A percentile compares a stretch with the other conserved stretches of the same genome.
These are phyloP conservation scores for Wickerhamomyces rabaulensis DNA, from an alignment of 805 yeast genomes.

Conservation along the genomic window DNA sequence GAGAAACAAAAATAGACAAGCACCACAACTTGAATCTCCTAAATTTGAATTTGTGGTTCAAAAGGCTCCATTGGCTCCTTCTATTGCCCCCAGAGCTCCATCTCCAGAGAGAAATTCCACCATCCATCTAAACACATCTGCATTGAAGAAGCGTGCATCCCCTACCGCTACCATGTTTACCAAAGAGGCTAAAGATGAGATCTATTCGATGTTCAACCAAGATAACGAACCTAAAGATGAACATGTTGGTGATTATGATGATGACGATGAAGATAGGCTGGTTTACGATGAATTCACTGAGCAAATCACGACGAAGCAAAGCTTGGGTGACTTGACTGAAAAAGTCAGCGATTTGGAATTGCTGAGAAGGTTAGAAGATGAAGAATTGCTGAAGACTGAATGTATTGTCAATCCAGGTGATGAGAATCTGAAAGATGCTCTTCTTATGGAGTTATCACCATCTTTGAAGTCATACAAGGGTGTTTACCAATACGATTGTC, in stretches of 20 bases:
- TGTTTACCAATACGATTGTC: conserved; percentile 25
- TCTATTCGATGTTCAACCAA: conserved; percentile 68
- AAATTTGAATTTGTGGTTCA: conserved; percentile 8
- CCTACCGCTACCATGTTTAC: conserved; percentile 81
- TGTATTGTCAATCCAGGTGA: conserved; percentile 42
- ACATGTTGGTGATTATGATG: conserved; percentile 16
- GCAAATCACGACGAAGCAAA: conserved; percentile 24
- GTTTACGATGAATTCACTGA: conserved; percentile 29
- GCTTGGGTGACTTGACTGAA: conserved; percentile 33
- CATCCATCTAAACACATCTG: conserved; percentile 11
- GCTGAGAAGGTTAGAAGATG: background rate
- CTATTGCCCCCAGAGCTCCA: background rate
- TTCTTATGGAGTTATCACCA: conserved; percentile 35
- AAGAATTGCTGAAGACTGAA: conserved; percentile 4
- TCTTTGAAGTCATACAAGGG: conserved; percentile 30
- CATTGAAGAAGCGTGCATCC: conserved; percentile 39
- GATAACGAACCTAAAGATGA: conserved; percentile 35
- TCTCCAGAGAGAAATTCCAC: conserved; percentile 9
- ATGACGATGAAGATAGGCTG: conserved; percentile 16
- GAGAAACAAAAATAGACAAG: conserved; percentile 9
- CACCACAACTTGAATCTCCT: conserved; percentile 3
- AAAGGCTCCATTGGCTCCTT: background rate
- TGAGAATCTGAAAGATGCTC: conserved; percentile 29
- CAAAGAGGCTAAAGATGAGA: conserved; percentile 68
- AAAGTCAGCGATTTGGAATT: conserved; percentile 6